Base-by-base conservation (phyloP, 192 early-diverging fungal species). In the Coemansia sp. region DNA sequence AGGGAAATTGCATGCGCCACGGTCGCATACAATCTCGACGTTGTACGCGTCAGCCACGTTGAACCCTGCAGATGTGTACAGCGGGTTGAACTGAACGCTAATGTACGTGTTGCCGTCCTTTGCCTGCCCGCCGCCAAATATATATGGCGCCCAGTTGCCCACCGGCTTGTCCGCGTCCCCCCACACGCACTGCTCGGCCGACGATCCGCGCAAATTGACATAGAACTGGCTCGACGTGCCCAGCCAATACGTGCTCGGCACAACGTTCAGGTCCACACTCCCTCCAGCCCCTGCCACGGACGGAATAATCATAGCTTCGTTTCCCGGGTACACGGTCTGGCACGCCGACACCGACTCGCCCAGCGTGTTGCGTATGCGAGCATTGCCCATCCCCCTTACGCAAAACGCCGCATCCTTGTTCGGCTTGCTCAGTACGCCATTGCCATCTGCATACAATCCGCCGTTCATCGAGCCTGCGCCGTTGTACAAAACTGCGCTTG, bases 261-360 rank as follows among this genome's bases (percentile, higher is more conserved):
- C 78, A 2, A 81, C 56, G 51, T 81, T 81, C 4, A 81, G 63
- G 4, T 23, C 60, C 5, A 65, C 61, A 4, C 54, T 56, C 15
- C 72, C 72, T 5, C 69, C 67, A 8, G 71, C 21, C 17, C 59
- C 52, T 5, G 69, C 78, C 21, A 81, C 78, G 12, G 78, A 62
- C 24, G 78, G 78, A n/a, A 81, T 81, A 17, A 81, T 61, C 78
- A 81, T 81, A 2, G 78, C 72, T 66, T 81, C 78, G 69, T 81
- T 81, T 0, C 78, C 78, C 0, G 78, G 78, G 49, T 81, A 81
- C 32, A 81, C 66, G 0, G 78, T 81, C 69, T 81, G 78, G 60
- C 78, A 81, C 0, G 78, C 78, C 4, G 78, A 81, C 9, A 81
- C 78, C 23, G 78, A 69, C 32, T 66, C 49, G 0, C 59, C 60